phyloP scores from a whole-genome alignment of 352 stramenopile species.

The Globisporangium irregulare region DNA sequence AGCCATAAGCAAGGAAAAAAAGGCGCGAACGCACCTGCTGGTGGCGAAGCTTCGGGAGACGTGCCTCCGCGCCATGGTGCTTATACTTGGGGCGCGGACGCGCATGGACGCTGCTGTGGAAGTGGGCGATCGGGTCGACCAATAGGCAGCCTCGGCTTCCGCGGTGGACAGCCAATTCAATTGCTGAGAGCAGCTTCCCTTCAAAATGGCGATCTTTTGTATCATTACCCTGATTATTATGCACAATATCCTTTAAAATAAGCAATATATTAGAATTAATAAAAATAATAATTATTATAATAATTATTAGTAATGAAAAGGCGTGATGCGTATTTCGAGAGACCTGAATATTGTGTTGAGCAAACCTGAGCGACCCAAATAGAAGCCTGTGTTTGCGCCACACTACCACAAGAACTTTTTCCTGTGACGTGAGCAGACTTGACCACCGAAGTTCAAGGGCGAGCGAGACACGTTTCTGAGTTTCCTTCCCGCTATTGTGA shows the following conservation, averaged over 20 bases:
- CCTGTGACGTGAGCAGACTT: slow-evolving; percentile 1
- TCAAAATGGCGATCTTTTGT: slow-evolving; percentile 8
- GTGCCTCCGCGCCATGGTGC: slow-evolving; percentile 3
- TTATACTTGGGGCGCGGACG: neutral
- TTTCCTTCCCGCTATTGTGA: neutral
- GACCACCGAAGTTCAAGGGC: slow-evolving; percentile 4
- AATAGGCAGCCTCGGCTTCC: neutral
- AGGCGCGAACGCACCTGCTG: neutral
- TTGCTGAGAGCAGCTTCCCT: slow-evolving; percentile 4
- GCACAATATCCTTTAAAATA: too few relatives aligned
- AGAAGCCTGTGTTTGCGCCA: slow-evolving; percentile 9
- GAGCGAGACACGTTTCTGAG: neutral
- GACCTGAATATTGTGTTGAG: neutral
- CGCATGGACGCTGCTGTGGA: slow-evolving; percentile 5
- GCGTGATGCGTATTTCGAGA: neutral
- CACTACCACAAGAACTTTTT: slow-evolving; percentile 9
- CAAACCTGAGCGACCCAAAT: neutral
- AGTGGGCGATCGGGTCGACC: neutral
- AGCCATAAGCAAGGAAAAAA: neutral
- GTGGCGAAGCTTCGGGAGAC: slow-evolving; percentile 1
- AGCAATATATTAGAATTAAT: neutral
- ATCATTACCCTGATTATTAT: neutral
- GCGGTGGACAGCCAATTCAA: neutral
- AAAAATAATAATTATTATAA: neutral
- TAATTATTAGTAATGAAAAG: neutral